A percentile compares a stretch with the other conserved stretches of the same genome.
Evolutionary conservation across 495 filamentous ascomycete species (phyloP).

Genomic region (Monascus purpureus): DNA sequence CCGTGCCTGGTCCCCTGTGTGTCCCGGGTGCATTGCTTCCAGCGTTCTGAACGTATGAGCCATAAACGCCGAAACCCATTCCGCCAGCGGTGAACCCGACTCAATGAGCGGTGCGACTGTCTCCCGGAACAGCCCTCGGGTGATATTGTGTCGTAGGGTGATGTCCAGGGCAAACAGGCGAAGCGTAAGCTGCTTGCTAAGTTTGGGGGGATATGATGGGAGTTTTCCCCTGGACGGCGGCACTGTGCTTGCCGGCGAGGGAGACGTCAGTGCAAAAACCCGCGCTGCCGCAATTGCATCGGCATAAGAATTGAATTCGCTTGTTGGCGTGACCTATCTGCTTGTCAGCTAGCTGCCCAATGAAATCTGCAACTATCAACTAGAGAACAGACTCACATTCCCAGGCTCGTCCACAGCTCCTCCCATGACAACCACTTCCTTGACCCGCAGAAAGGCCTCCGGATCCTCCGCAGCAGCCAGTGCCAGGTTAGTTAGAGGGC

Average conservation of each 20-base stretch:
- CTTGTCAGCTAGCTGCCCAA: constrained; percentile 1
- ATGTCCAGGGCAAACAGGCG: constrained; percentile 82
- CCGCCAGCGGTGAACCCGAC: constrained; percentile 60
- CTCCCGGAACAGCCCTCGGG: constrained; percentile 41
- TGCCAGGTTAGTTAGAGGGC: constrained; percentile 84
- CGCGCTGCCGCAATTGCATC: constrained; percentile 76
- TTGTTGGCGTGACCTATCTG: constrained; percentile 49
- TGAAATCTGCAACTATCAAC: not conserved
- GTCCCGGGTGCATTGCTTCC: constrained; percentile 39
- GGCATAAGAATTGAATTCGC: constrained; percentile 76
- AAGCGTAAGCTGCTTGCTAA: constrained; percentile 54
- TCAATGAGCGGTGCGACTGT: constrained; percentile 34
- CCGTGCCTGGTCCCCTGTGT: constrained; percentile 37
- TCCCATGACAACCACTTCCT: constrained; percentile 94
- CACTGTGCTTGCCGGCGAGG: constrained; percentile 52
- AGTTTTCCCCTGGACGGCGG: constrained; percentile 42
- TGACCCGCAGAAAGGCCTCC: constrained; percentile 72
- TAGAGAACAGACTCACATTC: constrained; percentile 41
- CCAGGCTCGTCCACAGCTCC: constrained; percentile 67
- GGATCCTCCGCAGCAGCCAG: constrained; percentile 74
- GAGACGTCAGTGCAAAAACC: constrained; percentile 80
- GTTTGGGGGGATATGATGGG: constrained; percentile 49
- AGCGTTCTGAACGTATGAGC: constrained; percentile 63
- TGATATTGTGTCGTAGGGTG: constrained; percentile 60
- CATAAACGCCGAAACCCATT: constrained; percentile 72